Base-by-base conservation (phyloP, 345 rosid genomes). In the Erucastrum elatum region DNA sequence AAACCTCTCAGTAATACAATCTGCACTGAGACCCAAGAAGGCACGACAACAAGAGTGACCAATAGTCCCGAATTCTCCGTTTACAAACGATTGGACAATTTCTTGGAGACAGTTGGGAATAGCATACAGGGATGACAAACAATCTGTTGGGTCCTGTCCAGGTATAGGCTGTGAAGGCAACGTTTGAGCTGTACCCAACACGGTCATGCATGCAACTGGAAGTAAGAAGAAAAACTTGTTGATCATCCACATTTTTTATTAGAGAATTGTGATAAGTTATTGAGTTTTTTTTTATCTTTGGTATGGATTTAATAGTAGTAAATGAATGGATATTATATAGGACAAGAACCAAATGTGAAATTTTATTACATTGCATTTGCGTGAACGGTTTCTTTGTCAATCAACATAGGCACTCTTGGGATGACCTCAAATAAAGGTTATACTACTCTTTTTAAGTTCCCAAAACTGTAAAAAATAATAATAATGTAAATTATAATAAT, bases 1-100 rank as follows among this genome's bases (percentile, higher is more conserved):
- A 60, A 79, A 72, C 82, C 37, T 73, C 2, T 34, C 64, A 67
- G 82, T 62, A 16, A 67, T 37, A 27, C 82, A 79, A 17, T 41
- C 70, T 12, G 12, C 12, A 73, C 55, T 29, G 12, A 79, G 70
- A 60, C 74, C 64, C 21, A 46, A 35, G 37, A 59, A 33, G 26
- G 77, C 82, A 26, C 37, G 69, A 30, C 82, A 79, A 4, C 82
- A 79, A 73, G 77, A 73, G 0, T 37, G 33, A 31, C 74, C 77
- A 0, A 79, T 58, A 35, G 4, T 41, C 1, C 69, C 65, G 34
- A 66, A 26, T 15, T 73, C 58, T 67, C 74, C 69, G 35, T 72
- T 66, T 34, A 70, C 10, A 26, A 73, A 15, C 16, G 70, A 79
- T 6, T 68, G 56, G 33, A 67, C 35, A 8, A 67, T 67, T 16